Evolutionary conservation across 768 basidiomycete genomes (phyloP), one percentile per base, ranked within the genome.

Genomic region (Baorangia bicolor): DNA sequence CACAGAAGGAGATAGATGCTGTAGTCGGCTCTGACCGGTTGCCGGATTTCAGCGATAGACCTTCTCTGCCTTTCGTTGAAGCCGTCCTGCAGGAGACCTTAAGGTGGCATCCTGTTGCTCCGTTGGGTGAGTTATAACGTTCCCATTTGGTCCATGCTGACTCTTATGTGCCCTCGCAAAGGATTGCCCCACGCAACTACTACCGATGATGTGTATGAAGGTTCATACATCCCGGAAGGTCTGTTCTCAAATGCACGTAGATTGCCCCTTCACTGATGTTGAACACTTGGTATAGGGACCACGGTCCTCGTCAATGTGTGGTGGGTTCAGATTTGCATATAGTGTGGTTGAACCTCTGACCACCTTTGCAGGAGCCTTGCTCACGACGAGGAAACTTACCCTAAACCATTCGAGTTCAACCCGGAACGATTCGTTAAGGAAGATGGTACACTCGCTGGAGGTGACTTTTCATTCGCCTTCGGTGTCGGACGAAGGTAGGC

Each of bases 401-500:
- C 69, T 2, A 60, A 78, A 39, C 78, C 81, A 5, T 61, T 72
- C 7, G 59, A 61, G 12, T 82, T 79, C 60, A 58, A 62, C 1
- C 81, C 79, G 12, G 73, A 74, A 20, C 69, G 79, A 13, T 81
- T 73, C 43, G 2, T 69, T 1, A 59, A 43, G 28, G 50, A 57
- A 13, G 53, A 70, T 42, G 68, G 58, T 18, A 48, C 56, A 5
- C 57, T 61, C 27, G 50, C n/a, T 7, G 55, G 54, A 8, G 34
- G 20, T 7, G 57, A 58, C 2, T n/a, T 2, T 31, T 37, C 60
- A 4, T 49, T 59, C n/a, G 37, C 51, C 7, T 69, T 69, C 13
- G 68, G 66, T n/a, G 65, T 61, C 12, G 66, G 69, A 38, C 59
- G 67, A 57, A 67, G 68, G 67, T 64, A 33, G 4, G 52, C 31